Conservation (phyloP, 2,329 filamentous ascomycete genomes). For the Colletotrichum viniferum region DNA sequence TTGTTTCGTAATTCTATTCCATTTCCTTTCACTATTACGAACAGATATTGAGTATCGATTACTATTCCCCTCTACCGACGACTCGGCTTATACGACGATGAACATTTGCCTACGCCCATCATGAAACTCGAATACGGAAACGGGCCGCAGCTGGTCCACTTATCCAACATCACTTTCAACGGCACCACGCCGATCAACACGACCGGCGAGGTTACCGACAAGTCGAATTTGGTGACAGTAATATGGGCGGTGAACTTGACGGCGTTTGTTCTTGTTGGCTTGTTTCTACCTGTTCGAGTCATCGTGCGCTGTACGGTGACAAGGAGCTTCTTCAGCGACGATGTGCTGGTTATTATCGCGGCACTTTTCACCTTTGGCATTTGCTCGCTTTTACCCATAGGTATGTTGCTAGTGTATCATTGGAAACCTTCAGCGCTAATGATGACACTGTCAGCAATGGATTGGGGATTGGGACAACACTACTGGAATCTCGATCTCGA, state of each 20-base stretch:
- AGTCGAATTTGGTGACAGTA: neutral
- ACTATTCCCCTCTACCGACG: neutral
- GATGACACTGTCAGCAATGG: neutral
- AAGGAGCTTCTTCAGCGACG: slow-evolving; percentile 14
- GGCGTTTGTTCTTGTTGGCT: slow-evolving; percentile 10
- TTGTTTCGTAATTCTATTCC: neutral
- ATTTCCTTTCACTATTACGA: neutral
- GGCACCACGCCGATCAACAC: neutral
- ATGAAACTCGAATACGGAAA: neutral
- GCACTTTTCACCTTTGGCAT: slow-evolving; percentile 15
- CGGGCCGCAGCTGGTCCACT: neutral
- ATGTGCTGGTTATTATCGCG: slow-evolving; percentile 15
- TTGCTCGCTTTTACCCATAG: slow-evolving; percentile 7
- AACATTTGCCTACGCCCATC: neutral
- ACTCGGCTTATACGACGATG: neutral
- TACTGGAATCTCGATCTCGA: neutral
- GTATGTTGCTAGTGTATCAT: neutral
- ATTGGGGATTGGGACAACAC: slow-evolving; percentile 13
- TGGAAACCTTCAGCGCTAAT: neutral
- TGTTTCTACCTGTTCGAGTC: slow-evolving; percentile 2
- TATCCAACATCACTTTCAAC: neutral
- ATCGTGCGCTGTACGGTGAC: slow-evolving; percentile 15
- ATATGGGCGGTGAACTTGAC: slow-evolving; percentile 18
- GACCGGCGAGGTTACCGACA: neutral
- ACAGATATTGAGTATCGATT: neutral